These are phyloP conservation scores for Ustilago shanxiensis DNA, from an alignment of 1,284 basidiomycete genomes.

Conservation along the genomic window DNA sequence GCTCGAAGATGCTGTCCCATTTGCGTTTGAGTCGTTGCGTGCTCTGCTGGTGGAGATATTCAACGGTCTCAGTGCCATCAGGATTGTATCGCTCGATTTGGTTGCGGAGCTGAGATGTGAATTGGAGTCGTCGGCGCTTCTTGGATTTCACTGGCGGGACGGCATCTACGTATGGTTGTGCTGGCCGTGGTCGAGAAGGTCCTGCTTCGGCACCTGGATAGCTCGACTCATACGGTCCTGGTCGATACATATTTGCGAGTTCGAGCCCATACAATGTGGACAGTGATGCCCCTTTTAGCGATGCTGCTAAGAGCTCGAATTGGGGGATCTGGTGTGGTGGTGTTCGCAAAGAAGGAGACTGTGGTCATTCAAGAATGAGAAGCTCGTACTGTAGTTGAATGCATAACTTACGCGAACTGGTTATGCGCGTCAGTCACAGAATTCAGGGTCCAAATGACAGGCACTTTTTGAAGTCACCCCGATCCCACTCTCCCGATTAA, in stretches of 20 bases:
- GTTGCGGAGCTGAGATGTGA: conserved; percentile 45
- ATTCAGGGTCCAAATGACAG: conserved; percentile 21
- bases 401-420: background rate
- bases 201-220: conserved; percentile 19
- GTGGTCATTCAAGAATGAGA: background rate
- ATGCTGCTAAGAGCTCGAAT: background rate
- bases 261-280: background rate
- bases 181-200: conserved; percentile 16
- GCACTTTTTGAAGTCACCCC: conserved; percentile 5
- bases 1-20: conserved; percentile 66
- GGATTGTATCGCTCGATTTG: conserved; percentile 51
- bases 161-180: background rate
- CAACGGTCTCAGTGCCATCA: conserved; percentile 61
- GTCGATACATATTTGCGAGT: conserved; percentile 14
- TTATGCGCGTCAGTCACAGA: conserved; percentile 16
- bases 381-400: background rate
- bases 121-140: conserved; percentile 48
- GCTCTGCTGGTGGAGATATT: conserved; percentile 60
- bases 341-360: too few species aligned
- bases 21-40: conserved; percentile 61
- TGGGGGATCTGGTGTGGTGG: background rate
- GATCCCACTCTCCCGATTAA: conserved; percentile 1
- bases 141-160: conserved; percentile 16
- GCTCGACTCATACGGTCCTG: background rate
- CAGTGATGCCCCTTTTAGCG: background rate